These are phyloP conservation scores for Wickerhamomyces sydowiorum DNA, from an alignment of 805 yeast genomes.

Conservation along the genomic window DNA sequence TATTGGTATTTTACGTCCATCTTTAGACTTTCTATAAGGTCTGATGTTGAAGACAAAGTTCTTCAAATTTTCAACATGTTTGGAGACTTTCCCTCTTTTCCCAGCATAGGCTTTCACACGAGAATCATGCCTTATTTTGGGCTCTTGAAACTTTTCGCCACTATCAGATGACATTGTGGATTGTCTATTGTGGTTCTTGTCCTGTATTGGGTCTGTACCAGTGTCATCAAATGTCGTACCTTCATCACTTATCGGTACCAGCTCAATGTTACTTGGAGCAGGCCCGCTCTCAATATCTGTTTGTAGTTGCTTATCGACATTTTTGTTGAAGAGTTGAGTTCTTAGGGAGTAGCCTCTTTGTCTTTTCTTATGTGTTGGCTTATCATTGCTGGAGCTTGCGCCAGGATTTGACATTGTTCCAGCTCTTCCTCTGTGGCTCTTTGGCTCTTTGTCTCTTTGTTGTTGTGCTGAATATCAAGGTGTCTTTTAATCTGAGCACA, in stretches of 20 bases:
- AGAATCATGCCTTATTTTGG: constrained; percentile 13
- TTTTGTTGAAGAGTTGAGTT: constrained; percentile 54
- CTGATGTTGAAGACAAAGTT: constrained; percentile 40
- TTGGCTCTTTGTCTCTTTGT: no score
- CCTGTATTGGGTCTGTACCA: not conserved
- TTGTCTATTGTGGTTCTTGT: not conserved
- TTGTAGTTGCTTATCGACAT: constrained; percentile 18
- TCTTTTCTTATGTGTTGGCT: constrained; percentile 25
- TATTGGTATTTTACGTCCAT: constrained; percentile 77
- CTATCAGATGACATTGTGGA: not conserved
- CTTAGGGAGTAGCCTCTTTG: constrained; percentile 64
- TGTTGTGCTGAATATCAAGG: no score
- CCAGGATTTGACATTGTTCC: not conserved
- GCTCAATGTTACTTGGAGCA: constrained; percentile 1
- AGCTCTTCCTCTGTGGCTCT: not conserved
- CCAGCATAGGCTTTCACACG: constrained; percentile 15
- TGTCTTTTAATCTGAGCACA: no score
- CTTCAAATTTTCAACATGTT: constrained; percentile 18
- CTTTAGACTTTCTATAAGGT: constrained; percentile 45
- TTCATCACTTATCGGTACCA: not conserved
- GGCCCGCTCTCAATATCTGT: not conserved
- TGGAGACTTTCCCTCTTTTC: constrained; percentile 15
- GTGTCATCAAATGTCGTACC: not conserved
- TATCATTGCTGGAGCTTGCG: not conserved
- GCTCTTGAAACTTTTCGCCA: constrained; percentile 7